Percentiles rank a stretch among this genome's conserved stretches.
Evolutionary conservation across 2,329 filamentous ascomycete genomes (phyloP).

Genomic region (Microsporum canis): DNA sequence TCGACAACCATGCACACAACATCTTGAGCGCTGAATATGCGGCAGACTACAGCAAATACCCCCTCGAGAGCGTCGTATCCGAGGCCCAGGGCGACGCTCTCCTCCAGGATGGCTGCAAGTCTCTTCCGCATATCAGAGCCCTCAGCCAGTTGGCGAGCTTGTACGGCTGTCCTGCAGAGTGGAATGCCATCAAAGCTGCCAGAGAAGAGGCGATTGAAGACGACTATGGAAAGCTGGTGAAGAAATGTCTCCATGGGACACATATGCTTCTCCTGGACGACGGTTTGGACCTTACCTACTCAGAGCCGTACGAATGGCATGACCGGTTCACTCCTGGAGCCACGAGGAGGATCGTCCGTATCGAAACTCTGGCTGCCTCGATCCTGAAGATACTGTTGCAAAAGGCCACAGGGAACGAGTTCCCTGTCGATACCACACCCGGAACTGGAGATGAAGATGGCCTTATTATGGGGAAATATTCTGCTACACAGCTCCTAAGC

Average conservation of each 20-base stretch:
- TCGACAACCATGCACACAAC: constrained; percentile 41
- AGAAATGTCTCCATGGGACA: constrained; percentile 57
- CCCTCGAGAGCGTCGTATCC: constrained; percentile 54
- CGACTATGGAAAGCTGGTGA: constrained; percentile 47
- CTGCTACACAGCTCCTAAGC: neutral
- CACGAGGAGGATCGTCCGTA: constrained; percentile 63
- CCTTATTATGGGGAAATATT: neutral
- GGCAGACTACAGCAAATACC: constrained; percentile 27
- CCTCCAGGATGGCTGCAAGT: constrained; percentile 44
- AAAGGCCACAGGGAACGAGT: neutral
- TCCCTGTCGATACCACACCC: neutral
- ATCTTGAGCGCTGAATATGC: constrained; percentile 27
- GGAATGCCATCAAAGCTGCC: constrained; percentile 44
- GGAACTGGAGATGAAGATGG: neutral
- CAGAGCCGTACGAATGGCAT: constrained; percentile 53
- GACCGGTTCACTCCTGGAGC: constrained; percentile 51
- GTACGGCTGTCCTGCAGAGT: constrained; percentile 54
- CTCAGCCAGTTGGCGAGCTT: constrained; percentile 55
- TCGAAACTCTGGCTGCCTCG: constrained; percentile 59
- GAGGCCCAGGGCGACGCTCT: constrained; percentile 63
- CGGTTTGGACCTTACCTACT: constrained; percentile 48
- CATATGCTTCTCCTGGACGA: constrained; percentile 71
- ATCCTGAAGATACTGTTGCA: constrained; percentile 42
- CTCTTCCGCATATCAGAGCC: constrained; percentile 59
- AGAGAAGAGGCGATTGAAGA: constrained; percentile 38